phyloP scores from a whole-genome alignment of 2,329 filamentous ascomycete species.

The Madurella mycetomatis region DNA sequence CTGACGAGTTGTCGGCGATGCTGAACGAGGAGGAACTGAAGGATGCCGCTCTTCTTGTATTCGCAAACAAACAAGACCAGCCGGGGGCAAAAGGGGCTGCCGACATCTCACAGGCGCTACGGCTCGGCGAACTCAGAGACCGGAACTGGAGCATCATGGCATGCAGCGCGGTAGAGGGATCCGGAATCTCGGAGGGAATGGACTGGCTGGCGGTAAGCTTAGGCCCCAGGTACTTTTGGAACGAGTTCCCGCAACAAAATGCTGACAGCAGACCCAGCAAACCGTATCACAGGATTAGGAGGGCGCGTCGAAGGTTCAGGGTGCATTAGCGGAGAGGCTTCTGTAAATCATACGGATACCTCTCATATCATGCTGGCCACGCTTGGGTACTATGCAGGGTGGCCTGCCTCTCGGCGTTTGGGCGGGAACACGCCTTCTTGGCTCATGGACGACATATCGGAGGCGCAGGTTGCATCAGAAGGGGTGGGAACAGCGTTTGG shows the following conservation, averaged over 20 bases:
- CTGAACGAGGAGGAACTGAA: constrained; percentile 94
- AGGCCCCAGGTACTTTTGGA: neutral
- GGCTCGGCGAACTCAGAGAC: constrained; percentile 85
- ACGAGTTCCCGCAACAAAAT: constrained; percentile 19
- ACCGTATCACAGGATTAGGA: constrained; percentile 39
- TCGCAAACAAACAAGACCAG: constrained; percentile 99
- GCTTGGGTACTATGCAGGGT: constrained; percentile 23
- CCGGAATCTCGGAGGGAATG: constrained; percentile 95
- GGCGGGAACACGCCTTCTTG: constrained; percentile 11
- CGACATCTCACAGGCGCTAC: constrained; percentile 91
- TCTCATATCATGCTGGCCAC: constrained; percentile 19
- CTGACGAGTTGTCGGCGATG: constrained; percentile 92
- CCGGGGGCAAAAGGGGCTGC: constrained; percentile 93
- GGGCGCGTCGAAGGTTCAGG: neutral
- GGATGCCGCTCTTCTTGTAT: constrained; percentile 87
- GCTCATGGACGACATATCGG: constrained; percentile 26
- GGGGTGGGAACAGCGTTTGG: constrained; percentile 10
- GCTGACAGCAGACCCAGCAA: constrained; percentile 32
- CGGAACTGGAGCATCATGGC: constrained; percentile 99
- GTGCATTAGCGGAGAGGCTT: constrained; percentile 11
- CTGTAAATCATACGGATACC: constrained; percentile 23
- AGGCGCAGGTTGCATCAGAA: constrained; percentile 19
- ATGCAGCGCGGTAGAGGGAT: constrained; percentile 92
- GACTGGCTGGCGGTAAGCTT: constrained; percentile 86
- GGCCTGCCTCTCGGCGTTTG: constrained; percentile 21